Evolutionary conservation across 2,329 filamentous ascomycete species (phyloP).

Genomic region (Aureobasidium musti): DNA sequence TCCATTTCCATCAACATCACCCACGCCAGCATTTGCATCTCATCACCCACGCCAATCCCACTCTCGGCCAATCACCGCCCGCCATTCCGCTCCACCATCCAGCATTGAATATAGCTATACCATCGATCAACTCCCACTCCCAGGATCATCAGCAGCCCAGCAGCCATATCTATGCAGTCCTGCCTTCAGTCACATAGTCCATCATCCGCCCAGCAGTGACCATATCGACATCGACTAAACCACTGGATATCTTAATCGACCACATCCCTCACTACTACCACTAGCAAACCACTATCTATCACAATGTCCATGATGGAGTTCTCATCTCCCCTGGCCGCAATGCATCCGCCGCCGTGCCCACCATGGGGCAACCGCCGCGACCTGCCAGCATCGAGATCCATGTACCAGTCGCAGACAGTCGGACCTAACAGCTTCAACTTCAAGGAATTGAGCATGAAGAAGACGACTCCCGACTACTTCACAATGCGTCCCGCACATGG

Average conservation of each 20-base stretch:
- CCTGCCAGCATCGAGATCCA: constrained; percentile 54
- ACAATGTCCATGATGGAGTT: constrained; percentile 68
- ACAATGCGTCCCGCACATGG: constrained; percentile 73
- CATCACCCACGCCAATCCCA: background rate
- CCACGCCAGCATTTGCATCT: background rate
- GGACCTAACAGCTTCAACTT: constrained; percentile 73
- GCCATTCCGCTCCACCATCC: background rate
- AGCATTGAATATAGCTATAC: constrained; percentile 23
- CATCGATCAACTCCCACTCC: background rate
- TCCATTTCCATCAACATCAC: background rate
- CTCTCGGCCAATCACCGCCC: constrained; percentile 13
- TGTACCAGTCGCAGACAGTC: constrained; percentile 58
- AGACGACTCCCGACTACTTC: constrained; percentile 76
- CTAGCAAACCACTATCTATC: constrained; percentile 18
- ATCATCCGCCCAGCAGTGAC: constrained; percentile 7
- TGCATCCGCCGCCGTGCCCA: constrained; percentile 72
- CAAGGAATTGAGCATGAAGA: constrained; percentile 70
- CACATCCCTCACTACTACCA: constrained; percentile 23
- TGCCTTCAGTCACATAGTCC: background rate
- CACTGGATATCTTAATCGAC: constrained; percentile 7
- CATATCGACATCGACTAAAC: background rate
- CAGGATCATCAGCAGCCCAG: background rate
- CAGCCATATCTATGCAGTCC: constrained; percentile 25
- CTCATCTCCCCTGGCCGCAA: constrained; percentile 89
- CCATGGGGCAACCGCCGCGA: constrained; percentile 64